phyloP scores from a whole-genome alignment of 805 yeast genomes.

The Lachancea mirantina region DNA sequence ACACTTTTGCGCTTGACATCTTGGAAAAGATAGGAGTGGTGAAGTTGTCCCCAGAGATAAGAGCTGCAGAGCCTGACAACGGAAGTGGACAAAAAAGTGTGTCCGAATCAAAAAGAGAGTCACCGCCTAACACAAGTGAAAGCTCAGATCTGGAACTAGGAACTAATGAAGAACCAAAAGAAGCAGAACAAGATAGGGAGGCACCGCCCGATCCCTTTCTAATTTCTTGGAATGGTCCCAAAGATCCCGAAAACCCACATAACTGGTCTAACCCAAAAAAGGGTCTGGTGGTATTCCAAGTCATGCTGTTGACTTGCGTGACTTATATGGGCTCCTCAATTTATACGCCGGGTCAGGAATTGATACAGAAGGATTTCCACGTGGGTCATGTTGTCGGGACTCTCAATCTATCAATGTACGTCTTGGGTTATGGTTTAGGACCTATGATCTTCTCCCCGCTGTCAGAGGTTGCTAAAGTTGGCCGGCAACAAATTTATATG shows the following conservation, averaged over 20 bases:
- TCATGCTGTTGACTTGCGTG: slow-evolving; percentile 41
- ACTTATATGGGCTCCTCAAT: slow-evolving; percentile 53
- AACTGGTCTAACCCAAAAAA: slow-evolving; percentile 47
- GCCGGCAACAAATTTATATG: slow-evolving; percentile 46
- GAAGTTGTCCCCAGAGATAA: no score
- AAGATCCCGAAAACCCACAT: slow-evolving; percentile 50
- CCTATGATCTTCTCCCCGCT: slow-evolving; percentile 54
- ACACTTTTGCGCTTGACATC: no score
- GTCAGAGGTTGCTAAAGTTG: slow-evolving; percentile 47
- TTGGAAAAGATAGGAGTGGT: no score
- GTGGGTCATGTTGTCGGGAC: slow-evolving; percentile 40
- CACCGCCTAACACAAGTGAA: no score
- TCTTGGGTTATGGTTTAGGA: slow-evolving; percentile 55
- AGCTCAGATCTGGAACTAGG: no score
- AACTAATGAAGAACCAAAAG: no score
- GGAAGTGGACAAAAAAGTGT: no score
- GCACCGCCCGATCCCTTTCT: slow-evolving; percentile 31
- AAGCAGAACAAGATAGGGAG: no score
- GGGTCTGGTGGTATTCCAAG: slow-evolving; percentile 32
- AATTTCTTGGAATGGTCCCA: slow-evolving; percentile 24
- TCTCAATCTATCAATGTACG: slow-evolving; percentile 47
- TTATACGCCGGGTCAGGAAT: slow-evolving; percentile 45
- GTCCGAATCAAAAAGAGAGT: no score
- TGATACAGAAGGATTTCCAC: slow-evolving; percentile 38
- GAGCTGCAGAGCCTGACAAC: no score